A percentile compares a stretch with the other conserved stretches of the same genome.
These are phyloP conservation scores for Paramarasmius palmivorus DNA, from an alignment of 1,284 basidiomycete species.

Conservation along the genomic window DNA sequence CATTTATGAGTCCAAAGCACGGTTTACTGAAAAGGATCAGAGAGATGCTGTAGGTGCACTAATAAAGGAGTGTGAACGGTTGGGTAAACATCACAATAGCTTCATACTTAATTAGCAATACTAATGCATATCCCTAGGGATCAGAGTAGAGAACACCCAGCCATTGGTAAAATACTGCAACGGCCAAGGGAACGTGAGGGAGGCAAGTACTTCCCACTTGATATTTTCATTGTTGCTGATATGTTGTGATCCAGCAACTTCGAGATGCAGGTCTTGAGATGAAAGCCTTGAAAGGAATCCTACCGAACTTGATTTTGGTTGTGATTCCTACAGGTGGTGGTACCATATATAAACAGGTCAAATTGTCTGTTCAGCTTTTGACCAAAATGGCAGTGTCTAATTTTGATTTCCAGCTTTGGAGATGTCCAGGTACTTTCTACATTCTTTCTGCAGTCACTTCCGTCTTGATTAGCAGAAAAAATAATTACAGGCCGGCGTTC, in stretches of 20 bases:
- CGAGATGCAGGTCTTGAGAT: not conserved
- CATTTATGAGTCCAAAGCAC: not conserved
- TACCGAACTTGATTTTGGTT: not conserved
- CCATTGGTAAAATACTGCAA: not conserved
- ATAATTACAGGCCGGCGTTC: conserved; percentile 16
- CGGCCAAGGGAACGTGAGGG: not conserved
- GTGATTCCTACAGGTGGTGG: not conserved
- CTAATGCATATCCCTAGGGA: not conserved
- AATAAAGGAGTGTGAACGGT: not conserved
- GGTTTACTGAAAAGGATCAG: not conserved
- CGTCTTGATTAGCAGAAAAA: too few relatives aligned
- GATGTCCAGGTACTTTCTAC: conserved; percentile 1
- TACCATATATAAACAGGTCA: not conserved
- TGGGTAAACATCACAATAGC: not conserved
- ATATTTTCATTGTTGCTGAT: not conserved
- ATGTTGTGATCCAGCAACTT: not conserved
- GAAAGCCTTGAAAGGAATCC: not conserved
- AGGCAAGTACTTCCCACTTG: not conserved
- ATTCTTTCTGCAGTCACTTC: not conserved
- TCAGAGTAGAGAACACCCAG: not conserved
- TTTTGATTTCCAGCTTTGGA: not conserved
- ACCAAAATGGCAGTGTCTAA: too few relatives aligned
- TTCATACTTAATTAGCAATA: not conserved
- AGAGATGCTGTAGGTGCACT: not conserved
- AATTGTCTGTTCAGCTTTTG: not conserved